Evolutionary conservation across 2,329 filamentous ascomycete genomes (phyloP).

Genomic region (Sporothrix globosa): DNA sequence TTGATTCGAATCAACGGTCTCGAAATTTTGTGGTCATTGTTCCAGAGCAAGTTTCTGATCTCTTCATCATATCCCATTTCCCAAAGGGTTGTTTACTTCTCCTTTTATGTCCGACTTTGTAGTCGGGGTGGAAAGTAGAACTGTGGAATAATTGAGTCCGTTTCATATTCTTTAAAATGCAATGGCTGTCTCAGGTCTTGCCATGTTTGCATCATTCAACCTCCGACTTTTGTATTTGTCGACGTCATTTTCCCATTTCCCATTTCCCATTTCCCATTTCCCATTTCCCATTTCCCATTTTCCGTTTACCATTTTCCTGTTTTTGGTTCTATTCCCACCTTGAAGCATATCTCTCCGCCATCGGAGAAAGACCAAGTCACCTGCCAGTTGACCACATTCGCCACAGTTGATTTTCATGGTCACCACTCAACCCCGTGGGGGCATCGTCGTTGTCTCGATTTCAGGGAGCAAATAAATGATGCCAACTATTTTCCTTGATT

Average conservation of each 20-base stretch:
- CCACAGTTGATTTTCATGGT: neutral
- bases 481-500: neutral
- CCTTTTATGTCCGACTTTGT: neutral
- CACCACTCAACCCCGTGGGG: neutral
- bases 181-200: neutral
- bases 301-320: neutral
- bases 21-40: neutral
- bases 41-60: neutral
- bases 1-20: neutral
- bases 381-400: conserved; percentile 8
- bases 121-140: neutral
- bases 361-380: neutral
- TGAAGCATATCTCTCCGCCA: neutral
- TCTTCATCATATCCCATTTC: too few species aligned
- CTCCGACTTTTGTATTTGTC: too few species aligned
- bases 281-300: neutral
- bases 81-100: neutral
- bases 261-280: too few species aligned
- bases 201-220: too few species aligned
- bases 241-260: conserved; percentile 1
- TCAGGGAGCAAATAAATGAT: too few species aligned
- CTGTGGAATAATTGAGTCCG: too few species aligned
- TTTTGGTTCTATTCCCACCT: neutral
- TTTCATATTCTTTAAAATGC: neutral
- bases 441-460: neutral